Base-by-base conservation (phyloP, 1,284 basidiomycete species). In the Stygiomarasmius scandens region DNA sequence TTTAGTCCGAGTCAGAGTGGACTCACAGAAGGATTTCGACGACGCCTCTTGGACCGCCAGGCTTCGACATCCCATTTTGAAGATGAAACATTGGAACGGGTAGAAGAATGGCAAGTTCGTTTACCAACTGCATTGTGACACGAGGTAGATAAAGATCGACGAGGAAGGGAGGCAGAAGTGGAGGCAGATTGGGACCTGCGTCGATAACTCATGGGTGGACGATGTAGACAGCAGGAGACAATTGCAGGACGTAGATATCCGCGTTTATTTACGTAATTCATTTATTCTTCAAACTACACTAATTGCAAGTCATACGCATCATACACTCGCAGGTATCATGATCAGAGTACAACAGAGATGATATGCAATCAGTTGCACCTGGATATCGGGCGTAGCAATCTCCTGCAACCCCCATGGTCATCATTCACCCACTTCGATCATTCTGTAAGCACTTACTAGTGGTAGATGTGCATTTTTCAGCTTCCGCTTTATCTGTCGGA, bases 171-270 rank as follows among this genome's bases (percentile, higher is more conserved):
- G 12, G 78, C 76, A 20, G 75, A 70, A 9, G 76, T 74, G 16
- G 82, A 80, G n/a, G 79, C 74, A 24, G 85, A 85, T 61, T 80
- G 79, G 27, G 85, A 86, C 66, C 85, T 74, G 49, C 78, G 77
- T 60, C 84, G 81, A 65, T 76, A 74, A 61, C 69, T 71, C 58
- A 70, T 66, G 46, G 63, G 62, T 61, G 57, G 77, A 77, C 14
- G 46, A 43, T 58, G 54, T 63, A 25, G 16, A 51, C 20, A 23
- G 5, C 16, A n/a, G n/a, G 32, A n/a, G 22, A 32, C 22, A 38
- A 29, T 45, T 53, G 5, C 22, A 25, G 20, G 41, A 20, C 38
- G 29, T 22, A 44, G 3, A n/a, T 36, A 12, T 47, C 19, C 11
- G 14, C 27, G 24, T 9, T 41, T n/a, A n/a, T n/a, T n/a, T n/a